Evolutionary conservation across 164 flowering plant species (phyloP), one percentile per base, ranked within the genome.

Genomic region (Magnolia kwangsiensis): DNA sequence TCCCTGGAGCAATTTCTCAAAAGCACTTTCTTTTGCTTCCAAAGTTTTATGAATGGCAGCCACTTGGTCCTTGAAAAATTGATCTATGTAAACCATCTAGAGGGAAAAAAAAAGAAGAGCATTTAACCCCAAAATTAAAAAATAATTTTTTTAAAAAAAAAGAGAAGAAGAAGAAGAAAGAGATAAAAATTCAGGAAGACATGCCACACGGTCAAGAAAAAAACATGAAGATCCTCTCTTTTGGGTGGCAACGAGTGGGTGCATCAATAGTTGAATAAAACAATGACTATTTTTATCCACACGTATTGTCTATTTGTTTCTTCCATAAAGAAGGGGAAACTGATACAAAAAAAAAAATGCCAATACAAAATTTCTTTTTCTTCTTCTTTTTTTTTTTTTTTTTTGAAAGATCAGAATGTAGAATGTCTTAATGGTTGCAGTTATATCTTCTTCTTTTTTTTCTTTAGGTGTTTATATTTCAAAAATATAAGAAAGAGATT

Each of bases 71-170:
- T 86, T 86, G 82, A 81, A 91, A 63, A 91, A 90, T 18, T 86
- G 68, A 58, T 90, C 98, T 82, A 90, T 96, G 45, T 45, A 73
- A 51, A 89, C 89, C 98, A 93, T 89, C 98, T 95, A 73, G 31
- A 65, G 24, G 78, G 29, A 16, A 37, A 69, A 74, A 16, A 23
- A 20, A 19, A n/a, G 45, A 23, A 20, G 61, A n/a, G 45, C 45
- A 37, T 37, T 37, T 2, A 27, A 23, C 24, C 24, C 24, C 0
- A 23, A 23, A 23, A 23, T n/a, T n/a, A n/a, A n/a, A n/a, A n/a
- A n/a, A n/a, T n/a, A n/a, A n/a, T n/a, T n/a, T n/a, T n/a, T n/a
- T n/a, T n/a, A 23, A 23, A 27, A 27, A 27, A 27, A 27, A 27
- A 27, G 1, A 27, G 1, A 27, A 27, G 1, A 27, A 27, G 1